phyloP scores from a whole-genome alignment of 176 grass and related monocot genomes.

The Aegilops speltoides region DNA sequence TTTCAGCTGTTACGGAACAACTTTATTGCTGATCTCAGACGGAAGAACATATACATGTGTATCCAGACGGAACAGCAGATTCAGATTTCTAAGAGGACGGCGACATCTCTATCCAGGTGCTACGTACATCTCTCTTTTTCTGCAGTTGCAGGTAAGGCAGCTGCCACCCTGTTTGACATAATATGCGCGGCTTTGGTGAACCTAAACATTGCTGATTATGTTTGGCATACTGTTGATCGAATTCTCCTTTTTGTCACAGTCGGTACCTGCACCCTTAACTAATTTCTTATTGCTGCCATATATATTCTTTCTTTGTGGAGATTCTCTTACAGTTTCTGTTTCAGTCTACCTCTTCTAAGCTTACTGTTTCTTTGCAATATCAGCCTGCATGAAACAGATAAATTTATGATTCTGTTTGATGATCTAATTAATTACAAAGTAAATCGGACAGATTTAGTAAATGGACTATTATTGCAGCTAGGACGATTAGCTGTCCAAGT shows the following conservation, averaged over 20 bases:
- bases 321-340: neutral
- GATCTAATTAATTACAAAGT: neutral
- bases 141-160: constrained; percentile 29
- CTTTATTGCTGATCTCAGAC: neutral
- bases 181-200: constrained; percentile 16
- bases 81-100: constrained; percentile 26
- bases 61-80: neutral
- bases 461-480: constrained; percentile 2
- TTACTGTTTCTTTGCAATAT: constrained; percentile 9
- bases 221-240: neutral
- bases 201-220: neutral
- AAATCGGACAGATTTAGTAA: neutral
- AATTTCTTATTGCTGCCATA: neutral
- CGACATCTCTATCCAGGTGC: constrained; percentile 4
- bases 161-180: constrained; percentile 37
- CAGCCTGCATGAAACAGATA: neutral
- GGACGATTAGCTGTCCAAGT: constrained; percentile 5
- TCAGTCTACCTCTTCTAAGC: neutral
- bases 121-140: constrained; percentile 29
- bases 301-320: neutral
- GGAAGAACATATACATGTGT: neutral
- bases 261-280: neutral
- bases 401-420: constrained; percentile 1
- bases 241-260: neutral
- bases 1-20: neutral